These are phyloP conservation scores for Salicornia ramosissima DNA, from an alignment of 148 eudicot genomes.

Conservation along the genomic window DNA sequence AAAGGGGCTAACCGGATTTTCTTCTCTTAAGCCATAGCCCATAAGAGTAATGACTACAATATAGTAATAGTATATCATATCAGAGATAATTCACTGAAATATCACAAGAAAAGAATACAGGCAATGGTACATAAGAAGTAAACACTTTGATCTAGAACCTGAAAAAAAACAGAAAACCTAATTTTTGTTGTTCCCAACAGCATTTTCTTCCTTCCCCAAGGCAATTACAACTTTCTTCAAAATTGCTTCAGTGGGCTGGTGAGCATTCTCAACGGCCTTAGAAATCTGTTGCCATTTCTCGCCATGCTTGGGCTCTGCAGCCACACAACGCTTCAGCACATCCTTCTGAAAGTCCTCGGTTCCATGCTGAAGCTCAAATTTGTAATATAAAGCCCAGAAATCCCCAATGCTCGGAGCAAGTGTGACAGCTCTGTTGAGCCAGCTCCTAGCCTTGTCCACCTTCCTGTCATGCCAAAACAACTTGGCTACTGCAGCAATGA, in stretches of 20 bases:
- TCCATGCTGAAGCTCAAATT: slow-evolving; percentile 85
- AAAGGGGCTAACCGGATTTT: too few relatives aligned
- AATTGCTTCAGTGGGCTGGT: slow-evolving; percentile 77
- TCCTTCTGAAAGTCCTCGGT: slow-evolving; percentile 74
- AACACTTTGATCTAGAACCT: not conserved
- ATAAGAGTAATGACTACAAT: not conserved
- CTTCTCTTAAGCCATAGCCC: too few relatives aligned
- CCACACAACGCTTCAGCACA: slow-evolving; percentile 70
- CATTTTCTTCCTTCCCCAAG: slow-evolving; percentile 68
- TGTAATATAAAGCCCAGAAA: slow-evolving; percentile 83
- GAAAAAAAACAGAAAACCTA: not conserved
- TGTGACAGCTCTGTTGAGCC: slow-evolving; percentile 82
- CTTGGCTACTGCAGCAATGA: slow-evolving; percentile 74
- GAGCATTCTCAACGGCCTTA: slow-evolving; percentile 81
- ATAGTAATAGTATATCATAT: not conserved
- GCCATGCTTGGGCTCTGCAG: slow-evolving; percentile 92
- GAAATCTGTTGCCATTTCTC: slow-evolving; percentile 84
- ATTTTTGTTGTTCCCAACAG: slow-evolving; percentile 46
- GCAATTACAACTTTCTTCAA: slow-evolving; percentile 78
- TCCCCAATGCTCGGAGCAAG: slow-evolving; percentile 89
- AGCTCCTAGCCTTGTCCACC: slow-evolving; percentile 81
- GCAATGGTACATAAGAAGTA: not conserved
- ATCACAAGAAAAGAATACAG: not conserved
- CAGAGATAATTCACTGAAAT: not conserved
- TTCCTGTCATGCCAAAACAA: slow-evolving; percentile 94